phyloP scores from a whole-genome alignment of 495 filamentous ascomycete genomes.

The Aspergillus leporis region DNA sequence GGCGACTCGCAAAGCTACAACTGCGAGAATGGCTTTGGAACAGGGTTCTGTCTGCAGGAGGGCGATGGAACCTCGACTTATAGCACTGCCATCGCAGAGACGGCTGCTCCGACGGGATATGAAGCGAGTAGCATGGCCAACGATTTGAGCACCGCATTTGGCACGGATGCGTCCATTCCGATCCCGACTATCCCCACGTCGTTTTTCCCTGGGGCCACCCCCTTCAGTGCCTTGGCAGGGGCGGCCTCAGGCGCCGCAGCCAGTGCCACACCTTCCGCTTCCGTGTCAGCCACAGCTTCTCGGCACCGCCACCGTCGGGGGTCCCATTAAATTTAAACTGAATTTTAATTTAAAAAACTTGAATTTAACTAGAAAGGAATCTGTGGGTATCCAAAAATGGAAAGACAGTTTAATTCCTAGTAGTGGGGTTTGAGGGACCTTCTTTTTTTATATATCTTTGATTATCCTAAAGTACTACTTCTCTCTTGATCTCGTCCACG shows the following conservation, averaged over 20 bases:
- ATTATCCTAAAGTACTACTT: too few species aligned
- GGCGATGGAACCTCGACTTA: slow-evolving; percentile 22
- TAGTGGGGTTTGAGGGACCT: too few species aligned
- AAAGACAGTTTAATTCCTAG: too few species aligned
- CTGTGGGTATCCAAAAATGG: too few species aligned
- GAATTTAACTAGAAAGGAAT: too few species aligned
- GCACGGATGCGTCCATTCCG: slow-evolving; percentile 40
- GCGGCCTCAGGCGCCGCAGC: too few species aligned
- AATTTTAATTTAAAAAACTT: too few species aligned
- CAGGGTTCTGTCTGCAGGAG: slow-evolving; percentile 38
- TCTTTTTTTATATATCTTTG: too few species aligned
- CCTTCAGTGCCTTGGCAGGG: slow-evolving; percentile 14
- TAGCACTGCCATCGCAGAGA: slow-evolving; percentile 29
- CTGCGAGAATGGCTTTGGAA: slow-evolving; percentile 47
- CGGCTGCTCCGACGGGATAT: slow-evolving; percentile 39
- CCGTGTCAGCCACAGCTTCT: too few species aligned
- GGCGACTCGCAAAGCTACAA: slow-evolving; percentile 39
- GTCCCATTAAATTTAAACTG: too few species aligned
- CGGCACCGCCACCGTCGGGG: not conserved
- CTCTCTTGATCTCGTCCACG: not conserved
- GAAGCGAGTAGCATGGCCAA: slow-evolving; percentile 43
- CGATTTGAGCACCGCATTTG: slow-evolving; percentile 39
- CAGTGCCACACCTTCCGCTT: too few species aligned
- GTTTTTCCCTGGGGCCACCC: slow-evolving; percentile 47
- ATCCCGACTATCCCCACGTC: slow-evolving; percentile 50